These are phyloP conservation scores for Phytophthora hibernalis DNA, from an alignment of 352 stramenopile species.

Conservation along the genomic window DNA sequence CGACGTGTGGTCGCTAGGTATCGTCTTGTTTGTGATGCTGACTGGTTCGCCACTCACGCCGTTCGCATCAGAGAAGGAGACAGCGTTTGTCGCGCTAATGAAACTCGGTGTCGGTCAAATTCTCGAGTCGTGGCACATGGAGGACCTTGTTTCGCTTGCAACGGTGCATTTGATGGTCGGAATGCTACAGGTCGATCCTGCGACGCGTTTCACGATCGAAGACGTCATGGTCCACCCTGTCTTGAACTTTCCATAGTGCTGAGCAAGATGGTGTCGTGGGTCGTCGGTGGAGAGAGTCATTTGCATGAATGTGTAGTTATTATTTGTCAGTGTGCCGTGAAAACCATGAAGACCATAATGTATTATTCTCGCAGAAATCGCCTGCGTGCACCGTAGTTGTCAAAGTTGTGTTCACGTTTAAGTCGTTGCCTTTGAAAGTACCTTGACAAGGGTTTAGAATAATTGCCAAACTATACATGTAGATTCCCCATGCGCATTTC, in stretches of 20 bases:
- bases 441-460: too few species aligned
- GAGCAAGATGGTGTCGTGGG: too few species aligned
- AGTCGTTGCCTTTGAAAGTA: too few species aligned
- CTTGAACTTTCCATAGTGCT: not conserved
- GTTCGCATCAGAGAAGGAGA: slow-evolving; percentile 37
- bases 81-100: slow-evolving; percentile 31
- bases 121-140: slow-evolving; percentile 49
- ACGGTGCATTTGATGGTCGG: slow-evolving; percentile 28
- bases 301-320: too few species aligned
- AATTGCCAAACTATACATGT: too few species aligned
- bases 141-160: slow-evolving; percentile 9
- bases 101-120: slow-evolving; percentile 47
- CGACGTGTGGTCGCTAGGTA: slow-evolving; percentile 63
- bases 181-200: slow-evolving; percentile 41
- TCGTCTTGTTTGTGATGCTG: slow-evolving; percentile 67
- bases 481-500: too few species aligned
- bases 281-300: too few species aligned
- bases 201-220: slow-evolving; percentile 35
- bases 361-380: too few species aligned
- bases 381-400: too few species aligned
- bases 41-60: slow-evolving; percentile 48
- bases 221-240: slow-evolving; percentile 29
- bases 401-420: too few species aligned
- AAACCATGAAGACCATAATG: too few species aligned
- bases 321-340: too few species aligned